Conservation (phyloP, 768 basidiomycete genomes). For the Goffeauzyma gilvescens region DNA sequence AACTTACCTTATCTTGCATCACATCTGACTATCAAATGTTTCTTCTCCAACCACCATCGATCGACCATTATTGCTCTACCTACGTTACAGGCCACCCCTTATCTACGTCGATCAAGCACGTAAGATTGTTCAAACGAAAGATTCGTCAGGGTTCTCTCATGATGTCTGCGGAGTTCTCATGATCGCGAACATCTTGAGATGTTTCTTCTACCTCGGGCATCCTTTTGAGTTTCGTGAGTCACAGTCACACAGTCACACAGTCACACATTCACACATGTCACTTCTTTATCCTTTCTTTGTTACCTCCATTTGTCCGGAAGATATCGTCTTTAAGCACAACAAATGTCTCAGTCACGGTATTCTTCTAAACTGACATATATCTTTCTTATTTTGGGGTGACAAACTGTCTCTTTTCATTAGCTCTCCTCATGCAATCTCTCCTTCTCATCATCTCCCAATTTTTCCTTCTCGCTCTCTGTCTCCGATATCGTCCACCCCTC, state of each 20-base stretch:
- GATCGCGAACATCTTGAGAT: conserved; percentile 29
- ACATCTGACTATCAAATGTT: not conserved
- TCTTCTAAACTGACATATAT: too few relatives aligned
- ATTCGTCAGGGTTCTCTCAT: conserved; percentile 31
- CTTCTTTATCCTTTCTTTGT: too few relatives aligned
- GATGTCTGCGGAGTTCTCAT: conserved; percentile 9
- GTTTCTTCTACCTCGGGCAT: conserved; percentile 32
- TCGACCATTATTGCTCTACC: not conserved
- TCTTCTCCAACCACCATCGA: too few relatives aligned
- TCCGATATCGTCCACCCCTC: too few relatives aligned
- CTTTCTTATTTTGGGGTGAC: too few relatives aligned
- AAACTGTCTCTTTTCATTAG: conserved; percentile 8
- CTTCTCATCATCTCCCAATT: conserved; percentile 32
- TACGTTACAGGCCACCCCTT: conserved; percentile 20
- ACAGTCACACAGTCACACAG: too few relatives aligned
- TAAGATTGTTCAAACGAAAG: conserved; percentile 29
- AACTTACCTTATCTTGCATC: too few relatives aligned
- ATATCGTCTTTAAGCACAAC: too few relatives aligned
- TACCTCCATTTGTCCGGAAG: too few relatives aligned
- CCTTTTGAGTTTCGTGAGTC: conserved; percentile 26
- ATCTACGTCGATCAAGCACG: conserved; percentile 30
- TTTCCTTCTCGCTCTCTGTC: conserved; percentile 28
- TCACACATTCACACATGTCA: too few relatives aligned
- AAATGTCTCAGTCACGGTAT: too few relatives aligned
- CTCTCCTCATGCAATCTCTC: conserved; percentile 29